Percentiles rank a stretch among this genome's conserved stretches.
Evolutionary conservation across 345 rosid genomes (phyloP).

Genomic region (Euphorbia lathyris): DNA sequence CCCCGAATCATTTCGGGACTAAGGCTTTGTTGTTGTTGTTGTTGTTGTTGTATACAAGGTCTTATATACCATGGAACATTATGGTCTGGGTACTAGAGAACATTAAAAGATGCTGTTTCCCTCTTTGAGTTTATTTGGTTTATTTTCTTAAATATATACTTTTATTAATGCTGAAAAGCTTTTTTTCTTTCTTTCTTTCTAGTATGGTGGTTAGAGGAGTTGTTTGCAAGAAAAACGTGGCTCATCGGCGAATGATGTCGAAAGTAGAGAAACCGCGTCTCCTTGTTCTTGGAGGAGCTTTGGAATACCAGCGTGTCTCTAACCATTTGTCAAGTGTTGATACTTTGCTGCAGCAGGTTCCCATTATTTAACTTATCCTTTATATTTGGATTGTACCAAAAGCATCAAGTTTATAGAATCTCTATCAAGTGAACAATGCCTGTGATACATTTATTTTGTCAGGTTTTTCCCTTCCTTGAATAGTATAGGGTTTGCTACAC

Average conservation of each 20-base stretch:
- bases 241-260: constrained; percentile 87
- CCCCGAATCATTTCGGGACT: no score
- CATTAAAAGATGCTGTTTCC: neutral
- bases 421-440: neutral
- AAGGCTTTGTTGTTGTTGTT: no score
- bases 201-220: constrained; percentile 88
- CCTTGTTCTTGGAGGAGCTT: constrained; percentile 21
- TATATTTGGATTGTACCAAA: neutral
- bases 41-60: no score
- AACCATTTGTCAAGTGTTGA: constrained; percentile 25
- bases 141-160: constrained; percentile 8
- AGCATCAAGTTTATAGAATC: neutral
- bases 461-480: neutral
- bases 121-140: neutral
- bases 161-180: constrained; percentile 7
- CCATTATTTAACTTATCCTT: neutral
- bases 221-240: constrained; percentile 97
- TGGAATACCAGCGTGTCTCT: constrained; percentile 26
- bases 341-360: constrained; percentile 32
- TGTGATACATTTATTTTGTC: neutral
- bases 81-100: neutral
- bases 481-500: neutral
- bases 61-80: neutral
- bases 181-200: constrained; percentile 31
- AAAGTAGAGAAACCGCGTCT: constrained; percentile 34